Evolutionary conservation across 805 yeast genomes (phyloP), one percentile per base, ranked within the genome.

Genomic region (Starmerella asiatica): DNA sequence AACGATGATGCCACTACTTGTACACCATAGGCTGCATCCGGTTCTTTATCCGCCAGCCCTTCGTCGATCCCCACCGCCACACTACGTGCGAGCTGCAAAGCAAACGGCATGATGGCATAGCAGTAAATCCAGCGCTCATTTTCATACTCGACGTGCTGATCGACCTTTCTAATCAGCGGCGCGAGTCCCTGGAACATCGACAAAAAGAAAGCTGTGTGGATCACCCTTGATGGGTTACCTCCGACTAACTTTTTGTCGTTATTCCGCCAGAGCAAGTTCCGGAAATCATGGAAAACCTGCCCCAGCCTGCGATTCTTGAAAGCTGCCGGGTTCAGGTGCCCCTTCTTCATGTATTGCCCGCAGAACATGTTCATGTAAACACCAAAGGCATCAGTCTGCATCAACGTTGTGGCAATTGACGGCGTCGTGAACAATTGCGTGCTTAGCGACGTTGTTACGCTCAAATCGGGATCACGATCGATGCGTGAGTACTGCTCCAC

Each of bases 341-440:
- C 64, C 5, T 73, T 73, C 0, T 60, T 64, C 1, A 84, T 73
- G 17, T 82, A 61, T 49, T 73, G 76, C 2, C 76, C 75, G 51
- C 71, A 75, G 2, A 80, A 66, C 7, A 77, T 61, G 4, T 81
- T 75, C 40, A 79, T 58, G 41, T 80, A 69, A 36, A 75, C 65
- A 2, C 75, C 64, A 17, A 79, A 59, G 45, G 77, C 82, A 7
- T 83, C 83, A 50, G 75, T 79, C 23, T 64, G 58, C 5, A 75
- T 67, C 20, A 81, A 70, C 21, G 73, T 61, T 3, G 67, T 70
- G 0, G 93, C 76, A 47, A 79, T 77, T 0, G 85, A 71, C 0
- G 96, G 95, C 39, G 93, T 79, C 0, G 96, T 86, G 58, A 85
- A 85, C 18, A 91, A 61, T 59, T 91, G 98, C 0, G 88, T 76